Evolutionary conservation across 768 basidiomycete genomes (phyloP).

Genomic region (Leccinum aurantiacum): DNA sequence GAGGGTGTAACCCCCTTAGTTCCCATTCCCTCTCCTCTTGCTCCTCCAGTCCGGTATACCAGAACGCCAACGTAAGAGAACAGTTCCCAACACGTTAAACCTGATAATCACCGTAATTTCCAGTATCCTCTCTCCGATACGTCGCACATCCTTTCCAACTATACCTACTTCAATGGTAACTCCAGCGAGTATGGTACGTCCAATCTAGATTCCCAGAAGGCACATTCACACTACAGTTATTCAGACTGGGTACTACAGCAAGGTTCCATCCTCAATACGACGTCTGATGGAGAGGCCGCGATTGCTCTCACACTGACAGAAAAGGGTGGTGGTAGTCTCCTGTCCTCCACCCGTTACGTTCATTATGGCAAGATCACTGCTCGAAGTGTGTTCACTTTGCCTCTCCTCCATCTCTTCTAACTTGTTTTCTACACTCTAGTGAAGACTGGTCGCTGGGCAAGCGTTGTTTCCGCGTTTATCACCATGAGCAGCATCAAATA

Average conservation of each 20-base stretch:
- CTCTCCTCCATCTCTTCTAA: background rate
- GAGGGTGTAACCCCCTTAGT: slow-evolving; percentile 81
- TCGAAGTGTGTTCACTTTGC: slow-evolving; percentile 39
- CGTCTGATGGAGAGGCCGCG: slow-evolving; percentile 56
- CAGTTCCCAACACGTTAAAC: background rate
- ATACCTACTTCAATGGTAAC: slow-evolving; percentile 72
- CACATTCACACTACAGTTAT: background rate
- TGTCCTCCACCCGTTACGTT: slow-evolving; percentile 79
- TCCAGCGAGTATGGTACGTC: slow-evolving; percentile 59
- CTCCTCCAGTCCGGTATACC: slow-evolving; percentile 68
- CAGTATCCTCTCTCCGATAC: slow-evolving; percentile 66
- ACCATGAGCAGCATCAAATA: slow-evolving; percentile 84
- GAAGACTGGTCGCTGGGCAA: slow-evolving; percentile 77
- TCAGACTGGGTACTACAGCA: slow-evolving; percentile 72
- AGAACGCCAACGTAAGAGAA: slow-evolving; percentile 52
- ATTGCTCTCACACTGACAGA: slow-evolving; percentile 68
- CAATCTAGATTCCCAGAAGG: background rate
- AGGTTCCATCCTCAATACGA: slow-evolving; percentile 65
- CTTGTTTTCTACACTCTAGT: slow-evolving; percentile 43
- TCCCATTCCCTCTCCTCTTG: slow-evolving; percentile 68
- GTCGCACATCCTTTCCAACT: slow-evolving; percentile 65
- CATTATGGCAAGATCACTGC: slow-evolving; percentile 79
- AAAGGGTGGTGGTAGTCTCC: slow-evolving; percentile 69
- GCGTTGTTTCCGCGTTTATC: slow-evolving; percentile 83
- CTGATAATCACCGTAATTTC: background rate